phyloP scores from a whole-genome alignment of 352 stramenopile species.

The Pythium insidiosum region DNA sequence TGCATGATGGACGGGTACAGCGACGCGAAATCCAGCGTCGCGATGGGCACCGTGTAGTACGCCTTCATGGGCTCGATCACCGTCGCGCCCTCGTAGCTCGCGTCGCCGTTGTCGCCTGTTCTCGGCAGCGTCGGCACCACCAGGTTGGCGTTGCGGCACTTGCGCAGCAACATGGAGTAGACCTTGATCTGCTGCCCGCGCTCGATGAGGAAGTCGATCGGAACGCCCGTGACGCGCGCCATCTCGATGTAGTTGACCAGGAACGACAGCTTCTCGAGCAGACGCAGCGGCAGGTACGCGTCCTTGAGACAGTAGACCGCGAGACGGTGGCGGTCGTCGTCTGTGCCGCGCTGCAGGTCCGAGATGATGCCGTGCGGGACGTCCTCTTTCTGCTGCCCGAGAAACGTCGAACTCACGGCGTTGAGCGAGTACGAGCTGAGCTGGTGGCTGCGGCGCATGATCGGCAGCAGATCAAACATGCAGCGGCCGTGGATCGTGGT shows the following conservation, averaged over 20 bases:
- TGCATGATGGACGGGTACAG: conserved; percentile 99
- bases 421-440: conserved; percentile 99
- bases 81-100: conserved; percentile 97
- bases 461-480: conserved; percentile 98
- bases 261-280: conserved; percentile 98
- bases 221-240: conserved; percentile 98
- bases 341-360: conserved; percentile 89
- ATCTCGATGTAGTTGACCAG: conserved; percentile 99
- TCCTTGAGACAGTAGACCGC: conserved; percentile 99
- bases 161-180: conserved; percentile 98
- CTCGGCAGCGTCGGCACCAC: conserved; percentile 96
- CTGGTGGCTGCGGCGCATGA: conserved; percentile 99
- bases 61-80: conserved; percentile 99
- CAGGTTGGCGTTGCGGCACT: conserved; percentile 91
- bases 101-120: conserved; percentile 62
- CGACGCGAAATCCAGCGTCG: conserved; percentile 99
- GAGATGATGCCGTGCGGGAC: conserved; percentile 99
- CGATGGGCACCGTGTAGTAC: conserved; percentile 99
- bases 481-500: conserved; percentile 97
- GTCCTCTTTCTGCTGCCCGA: conserved; percentile 99
- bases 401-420: conserved; percentile 95
- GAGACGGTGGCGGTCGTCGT: conserved; percentile 96
- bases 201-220: conserved; percentile 96
- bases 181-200: conserved; percentile 99
- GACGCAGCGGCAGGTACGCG: conserved; percentile 92